phyloP scores from a whole-genome alignment of 1,139 yeast species.

The Saccharomyces hybrid region DNA sequence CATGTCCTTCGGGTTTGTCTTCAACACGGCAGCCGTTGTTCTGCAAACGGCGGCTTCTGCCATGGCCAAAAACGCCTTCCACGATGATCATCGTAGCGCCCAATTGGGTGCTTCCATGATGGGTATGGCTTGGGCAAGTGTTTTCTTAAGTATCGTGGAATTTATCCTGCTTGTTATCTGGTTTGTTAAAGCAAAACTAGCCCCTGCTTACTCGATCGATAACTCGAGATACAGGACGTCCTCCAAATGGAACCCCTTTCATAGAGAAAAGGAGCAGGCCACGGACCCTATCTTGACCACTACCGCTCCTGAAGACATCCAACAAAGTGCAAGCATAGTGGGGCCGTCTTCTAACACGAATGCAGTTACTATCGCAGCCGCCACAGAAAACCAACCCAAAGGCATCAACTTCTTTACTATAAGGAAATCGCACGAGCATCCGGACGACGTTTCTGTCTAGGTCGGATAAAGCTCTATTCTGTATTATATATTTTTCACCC shows the following conservation, averaged over 20 bases:
- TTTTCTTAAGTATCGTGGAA: conserved; percentile 24
- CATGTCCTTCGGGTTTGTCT: conserved; percentile 44
- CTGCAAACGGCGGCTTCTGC: conserved; percentile 62
- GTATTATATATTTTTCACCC: too few species aligned
- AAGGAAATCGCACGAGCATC: conserved; percentile 54
- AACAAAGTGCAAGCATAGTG: conserved; percentile 14
- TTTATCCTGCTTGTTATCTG: conserved; percentile 6
- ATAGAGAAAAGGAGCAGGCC: not conserved
- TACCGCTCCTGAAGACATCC: conserved; percentile 6
- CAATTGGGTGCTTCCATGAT: conserved; percentile 50
- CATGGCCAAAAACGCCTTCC: conserved; percentile 58
- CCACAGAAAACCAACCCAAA: conserved; percentile 37
- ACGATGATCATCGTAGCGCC: conserved; percentile 36
- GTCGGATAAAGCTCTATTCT: too few species aligned
- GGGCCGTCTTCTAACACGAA: conserved; percentile 27
- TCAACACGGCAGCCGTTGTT: conserved; percentile 53
- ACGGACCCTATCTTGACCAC: not conserved
- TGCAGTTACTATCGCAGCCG: conserved; percentile 13
- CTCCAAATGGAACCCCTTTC: not conserved
- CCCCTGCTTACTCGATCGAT: not conserved
- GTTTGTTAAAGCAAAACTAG: conserved; percentile 15
- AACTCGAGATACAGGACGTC: not conserved
- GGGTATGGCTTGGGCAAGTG: conserved; percentile 67
- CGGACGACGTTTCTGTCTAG: conserved; percentile 41
- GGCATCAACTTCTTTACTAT: conserved; percentile 76